These are phyloP conservation scores for Porphyrellus cyaneotinctus DNA, from an alignment of 768 basidiomycete genomes.

Conservation along the genomic window DNA sequence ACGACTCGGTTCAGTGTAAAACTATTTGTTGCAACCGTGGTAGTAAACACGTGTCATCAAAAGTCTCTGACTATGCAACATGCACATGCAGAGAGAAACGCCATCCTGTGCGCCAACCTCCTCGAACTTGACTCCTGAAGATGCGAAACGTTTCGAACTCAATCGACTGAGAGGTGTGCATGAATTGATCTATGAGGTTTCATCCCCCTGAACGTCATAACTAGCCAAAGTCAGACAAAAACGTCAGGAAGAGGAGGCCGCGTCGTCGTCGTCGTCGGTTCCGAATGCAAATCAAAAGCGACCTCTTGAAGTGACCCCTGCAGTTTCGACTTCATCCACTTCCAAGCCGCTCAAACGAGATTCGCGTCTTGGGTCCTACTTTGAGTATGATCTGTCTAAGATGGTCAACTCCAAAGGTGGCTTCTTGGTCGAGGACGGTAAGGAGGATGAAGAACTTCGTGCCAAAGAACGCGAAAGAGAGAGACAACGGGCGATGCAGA, in stretches of 20 bases:
- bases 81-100: slow-evolving; percentile 9
- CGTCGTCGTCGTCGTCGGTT: slow-evolving; percentile 39
- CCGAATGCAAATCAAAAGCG: slow-evolving; percentile 74
- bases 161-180: slow-evolving; percentile 69
- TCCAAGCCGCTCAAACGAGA: slow-evolving; percentile 61
- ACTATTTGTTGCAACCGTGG: too few species aligned
- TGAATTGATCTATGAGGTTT: not conserved
- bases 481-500: slow-evolving; percentile 69
- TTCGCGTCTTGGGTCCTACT: slow-evolving; percentile 82
- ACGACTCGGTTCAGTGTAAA: too few species aligned
- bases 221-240: slow-evolving; percentile 75
- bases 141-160: slow-evolving; percentile 67
- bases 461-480: slow-evolving; percentile 81
- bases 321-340: slow-evolving; percentile 60
- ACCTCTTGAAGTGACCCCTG: slow-evolving; percentile 54
- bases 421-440: slow-evolving; percentile 87
- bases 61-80: not conserved
- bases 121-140: slow-evolving; percentile 56
- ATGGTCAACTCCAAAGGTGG: slow-evolving; percentile 97
- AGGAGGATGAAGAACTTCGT: slow-evolving; percentile 71
- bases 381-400: slow-evolving; percentile 95
- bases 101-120: slow-evolving; percentile 8
- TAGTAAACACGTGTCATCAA: slow-evolving; percentile 21
- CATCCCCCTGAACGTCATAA: slow-evolving; percentile 1
- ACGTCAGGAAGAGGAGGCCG: slow-evolving; percentile 52